These are phyloP conservation scores for Phalaenopsis equestris DNA, from an alignment of 106 monocot species.

Conservation along the genomic window DNA sequence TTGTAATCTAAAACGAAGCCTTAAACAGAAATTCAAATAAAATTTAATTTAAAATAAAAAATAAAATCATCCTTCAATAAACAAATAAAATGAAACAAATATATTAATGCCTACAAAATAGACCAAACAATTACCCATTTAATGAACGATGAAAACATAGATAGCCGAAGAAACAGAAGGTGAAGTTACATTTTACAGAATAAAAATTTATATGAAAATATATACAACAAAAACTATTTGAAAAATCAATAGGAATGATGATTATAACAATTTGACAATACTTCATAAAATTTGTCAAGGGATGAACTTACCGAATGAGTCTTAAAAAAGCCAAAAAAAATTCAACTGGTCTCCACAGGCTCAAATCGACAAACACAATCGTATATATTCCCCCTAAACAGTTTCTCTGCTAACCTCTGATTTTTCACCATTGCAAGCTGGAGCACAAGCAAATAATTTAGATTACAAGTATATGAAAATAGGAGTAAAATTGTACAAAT, in stretches of 20 bases:
- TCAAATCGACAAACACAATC: conserved; percentile 95
- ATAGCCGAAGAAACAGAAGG: too few species aligned
- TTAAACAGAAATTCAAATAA: too few species aligned
- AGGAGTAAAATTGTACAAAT: background rate
- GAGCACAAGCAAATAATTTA: background rate
- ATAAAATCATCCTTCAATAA: too few species aligned
- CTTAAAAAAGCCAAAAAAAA: background rate
- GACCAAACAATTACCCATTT: too few species aligned
- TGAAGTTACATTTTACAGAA: too few species aligned
- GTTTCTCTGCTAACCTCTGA: conserved; percentile 92
- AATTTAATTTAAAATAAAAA: too few species aligned
- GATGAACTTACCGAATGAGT: background rate
- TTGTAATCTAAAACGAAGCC: too few species aligned
- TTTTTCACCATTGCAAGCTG: conserved; percentile 99
- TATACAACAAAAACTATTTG: too few species aligned
- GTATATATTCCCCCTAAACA: conserved; percentile 83
- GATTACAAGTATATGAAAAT: background rate
- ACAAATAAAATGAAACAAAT: too few species aligned
- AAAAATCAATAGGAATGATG: background rate
- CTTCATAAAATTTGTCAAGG: background rate
- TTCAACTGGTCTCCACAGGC: conserved; percentile 8
- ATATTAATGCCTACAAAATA: too few species aligned
- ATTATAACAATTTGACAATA: background rate
- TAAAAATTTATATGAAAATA: too few species aligned
- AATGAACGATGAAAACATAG: too few species aligned